Base-by-base conservation (phyloP, 139 green algal species). In the Asterochloris sp. region DNA sequence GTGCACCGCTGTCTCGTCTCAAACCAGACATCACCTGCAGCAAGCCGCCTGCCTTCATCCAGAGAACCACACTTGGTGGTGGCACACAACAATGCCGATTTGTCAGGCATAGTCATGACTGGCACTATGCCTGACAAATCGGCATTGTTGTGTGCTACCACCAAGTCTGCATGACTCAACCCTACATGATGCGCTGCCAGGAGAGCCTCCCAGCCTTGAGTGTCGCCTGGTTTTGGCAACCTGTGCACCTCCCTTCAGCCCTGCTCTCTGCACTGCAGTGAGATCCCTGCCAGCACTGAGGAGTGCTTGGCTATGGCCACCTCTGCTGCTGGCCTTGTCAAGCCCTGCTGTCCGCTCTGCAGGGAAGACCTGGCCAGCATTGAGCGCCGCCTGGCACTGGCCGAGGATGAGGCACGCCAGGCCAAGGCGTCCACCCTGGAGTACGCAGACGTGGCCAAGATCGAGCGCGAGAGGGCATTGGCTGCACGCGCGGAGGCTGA, bases 391-490 rank as follows among this genome's bases (percentile, higher is more conserved):
- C 23, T 80, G 60, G 60, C 68, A 8, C 60, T 62, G 47, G 76
- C 76, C 60, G 76, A 80, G 60, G 76, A 80, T 61, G 76, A 61
- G 68, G 76, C 76, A 13, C 76, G 76, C 26, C 13, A 69, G 60
- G 76, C 76, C 0, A 80, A 80, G 76, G 76, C 67, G 67, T 61
- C 61, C 15, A 62, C 68, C 8, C 24, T 68, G 23, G 76, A 62
- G 12, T 62, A 80, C n/a, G 76, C 76, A 69, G 76, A 80, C 76
- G 68, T 80, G 67, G 76, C 76, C 23, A 80, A 80, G 76, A 17
- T 80, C 24, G 76, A 80, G 76, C 76, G 76, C 69, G 76, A 80
- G 76, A 80, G 76, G 60, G 76, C 76, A 13, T 23, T 80, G 60
- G 76, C 76, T 38, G 21, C 76, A 16, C 76, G 76, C 47, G 60